phyloP scores from a whole-genome alignment of 176 grass and related monocot genomes.

The Oryza coarctata region DNA sequence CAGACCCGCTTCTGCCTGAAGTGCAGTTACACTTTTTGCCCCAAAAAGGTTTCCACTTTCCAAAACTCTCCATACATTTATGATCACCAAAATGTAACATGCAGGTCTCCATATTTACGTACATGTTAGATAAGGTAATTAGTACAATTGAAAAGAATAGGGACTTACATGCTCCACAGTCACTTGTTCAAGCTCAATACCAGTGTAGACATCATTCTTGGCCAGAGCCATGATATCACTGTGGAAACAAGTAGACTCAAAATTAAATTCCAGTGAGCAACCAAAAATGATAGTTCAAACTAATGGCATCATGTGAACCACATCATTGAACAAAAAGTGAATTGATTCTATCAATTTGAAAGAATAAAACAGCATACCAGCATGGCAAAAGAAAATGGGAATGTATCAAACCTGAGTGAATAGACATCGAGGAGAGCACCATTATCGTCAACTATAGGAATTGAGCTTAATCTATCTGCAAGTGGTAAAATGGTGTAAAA shows the following conservation, averaged over 20 bases:
- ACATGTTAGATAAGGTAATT: not conserved
- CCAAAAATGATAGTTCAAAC: constrained; percentile 15
- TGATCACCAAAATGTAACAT: constrained; percentile 9
- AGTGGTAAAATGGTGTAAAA: not conserved
- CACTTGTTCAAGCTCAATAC: constrained; percentile 63
- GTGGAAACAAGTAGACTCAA: constrained; percentile 5
- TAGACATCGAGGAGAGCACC: constrained; percentile 59
- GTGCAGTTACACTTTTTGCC: not conserved
- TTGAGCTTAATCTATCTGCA: constrained; percentile 61
- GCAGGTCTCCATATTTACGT: not conserved
- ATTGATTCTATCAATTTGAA: constrained; percentile 20
- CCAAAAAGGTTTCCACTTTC: not conserved
- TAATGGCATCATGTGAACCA: not conserved
- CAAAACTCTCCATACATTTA: not conserved
- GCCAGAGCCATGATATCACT: constrained; percentile 78
- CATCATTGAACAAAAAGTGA: not conserved
- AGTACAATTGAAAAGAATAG: not conserved
- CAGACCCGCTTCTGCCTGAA: not conserved
- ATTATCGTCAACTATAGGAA: constrained; percentile 63
- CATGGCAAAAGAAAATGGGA: constrained; percentile 24
- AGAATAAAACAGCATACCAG: not conserved
- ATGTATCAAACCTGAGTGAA: constrained; percentile 52
- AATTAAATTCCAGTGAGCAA: constrained; percentile 7
- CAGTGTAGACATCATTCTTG: constrained; percentile 56
- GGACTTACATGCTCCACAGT: constrained; percentile 50